These are phyloP conservation scores for Schizonepeta tenuifolia DNA, from an alignment of 257 asterid genomes.

Conservation along the genomic window DNA sequence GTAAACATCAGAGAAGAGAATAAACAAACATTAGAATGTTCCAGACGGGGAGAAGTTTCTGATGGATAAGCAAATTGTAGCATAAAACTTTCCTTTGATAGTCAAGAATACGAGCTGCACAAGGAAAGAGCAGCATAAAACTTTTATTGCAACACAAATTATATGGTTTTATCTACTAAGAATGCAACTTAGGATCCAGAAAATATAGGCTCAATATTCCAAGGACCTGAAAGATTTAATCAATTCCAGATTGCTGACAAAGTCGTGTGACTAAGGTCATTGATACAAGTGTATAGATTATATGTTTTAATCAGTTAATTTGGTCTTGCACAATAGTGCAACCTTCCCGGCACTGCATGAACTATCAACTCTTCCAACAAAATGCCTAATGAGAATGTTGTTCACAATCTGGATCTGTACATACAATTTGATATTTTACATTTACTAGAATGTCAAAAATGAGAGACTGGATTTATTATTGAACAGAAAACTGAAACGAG, in stretches of 20 bases:
- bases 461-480: neutral
- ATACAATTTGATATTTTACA: neutral
- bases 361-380: neutral
- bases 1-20: neutral
- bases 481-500: neutral
- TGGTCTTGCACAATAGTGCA: conserved; percentile 11
- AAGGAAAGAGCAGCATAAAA: neutral
- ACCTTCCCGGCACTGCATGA: conserved; percentile 1
- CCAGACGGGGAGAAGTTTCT: neutral
- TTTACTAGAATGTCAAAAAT: neutral
- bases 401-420: conserved; percentile 1
- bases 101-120: neutral
- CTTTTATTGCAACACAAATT: neutral
- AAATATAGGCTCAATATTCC: conserved; percentile 2
- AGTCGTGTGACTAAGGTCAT: neutral
- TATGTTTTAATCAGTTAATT: neutral
- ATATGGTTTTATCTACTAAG: conserved; percentile 8
- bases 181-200: conserved; percentile 2
- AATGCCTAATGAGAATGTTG: neutral
- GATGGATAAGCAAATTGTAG: neutral
- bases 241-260: neutral
- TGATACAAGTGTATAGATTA: neutral
- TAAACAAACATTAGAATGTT: neutral
- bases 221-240: neutral
- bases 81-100: neutral